Evolutionary conservation across 352 stramenopile species (phyloP), one percentile per base, ranked within the genome.

Genomic region (Phytophthora litchii): DNA sequence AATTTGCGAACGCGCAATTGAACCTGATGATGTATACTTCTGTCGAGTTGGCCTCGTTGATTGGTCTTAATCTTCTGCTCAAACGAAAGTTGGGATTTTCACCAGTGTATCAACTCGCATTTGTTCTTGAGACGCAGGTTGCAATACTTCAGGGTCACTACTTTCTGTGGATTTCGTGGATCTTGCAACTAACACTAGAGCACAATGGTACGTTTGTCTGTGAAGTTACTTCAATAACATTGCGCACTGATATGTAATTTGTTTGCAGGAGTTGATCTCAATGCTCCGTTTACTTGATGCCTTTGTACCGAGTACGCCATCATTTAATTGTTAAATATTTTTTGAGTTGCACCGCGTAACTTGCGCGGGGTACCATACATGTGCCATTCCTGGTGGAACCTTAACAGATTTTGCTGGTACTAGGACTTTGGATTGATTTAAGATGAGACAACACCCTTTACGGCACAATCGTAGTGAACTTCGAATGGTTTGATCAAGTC

Each of bases 71-170:
- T 38, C 10, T 53, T 6, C 1, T 60, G 13, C 29, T 74, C 12
- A 40, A 61, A 34, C 20, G 40, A 2, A 54, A 46, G 13, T 69
- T 78, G 21, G 53, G 42, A 1, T 70, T 69, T 34, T 59, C 45
- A 2, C 52, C 56, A 14, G 9, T 72, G 4, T 69, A 72, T 44
- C 50, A 68, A 23, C 46, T 82, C 3, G 72, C 57, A 4, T 78
- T 81, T 31, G 66, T 78, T 20, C 55, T 78, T 3, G 65, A 81
- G 49, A 74, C 32, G 0, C 62, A 78, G 12, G 21, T 23, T 0
- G 31, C 37, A 5, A 50, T 49, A 9, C 16, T 78, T 12, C 65
- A 75, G 13, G 38, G 55, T 2, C 48, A 55, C 1, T n/a, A 72
- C 3, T 58, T 78, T 16, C 41, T 69, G 29, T 75, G 60, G 65